Evolutionary conservation across 805 yeast species (phyloP), one percentile per base, ranked within the genome.

Genomic region (Saccharomycopsis sp.): DNA sequence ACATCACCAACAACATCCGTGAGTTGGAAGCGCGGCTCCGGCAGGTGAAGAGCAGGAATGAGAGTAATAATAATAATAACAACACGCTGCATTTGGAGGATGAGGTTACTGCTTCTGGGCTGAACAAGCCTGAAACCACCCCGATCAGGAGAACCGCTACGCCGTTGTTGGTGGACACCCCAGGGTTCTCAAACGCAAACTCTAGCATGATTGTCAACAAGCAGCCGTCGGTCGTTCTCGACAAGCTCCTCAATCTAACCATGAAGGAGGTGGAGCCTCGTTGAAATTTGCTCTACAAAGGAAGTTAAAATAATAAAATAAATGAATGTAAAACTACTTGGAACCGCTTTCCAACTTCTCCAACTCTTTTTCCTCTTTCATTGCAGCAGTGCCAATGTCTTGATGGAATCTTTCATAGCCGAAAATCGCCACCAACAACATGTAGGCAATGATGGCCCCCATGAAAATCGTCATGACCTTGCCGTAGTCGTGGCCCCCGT

Each of bases 391-490:
- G 12, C n/a, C 21, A 7, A 33, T 9, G 10, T 16, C 36, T n/a
- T 15, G n/a, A 18, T 33, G 36, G 22, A 8, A 33, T 13, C 19
- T 15, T 18, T 77, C 85, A 4, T 83, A 83, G 12, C 85, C 85
- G 36, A 77, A 41, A 30, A 76, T 56, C 1, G 72, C 60, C 27
- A 75, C 59, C 1, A 75, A 7, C 10, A 76, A 53, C 37, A 75
- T 63, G 48, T 64, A 74, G 0, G 60, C 78, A 48, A 73, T 71
- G 2, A 76, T 82, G 52, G 77, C 69, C 18, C 80, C 83, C 60
- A 75, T 66, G 55, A 77, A 76, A 40, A 77, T 77, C 9, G 80
- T 71, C 83, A 77, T 77, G 18, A 74, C 78, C 47, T 64, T 71
- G 2, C 74, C 73, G 49, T 77, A 77, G 22, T 52, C 59, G 16